These are phyloP conservation scores for Cladosporium sp. DNA, from an alignment of 2,329 filamentous ascomycete species.

Conservation along the genomic window DNA sequence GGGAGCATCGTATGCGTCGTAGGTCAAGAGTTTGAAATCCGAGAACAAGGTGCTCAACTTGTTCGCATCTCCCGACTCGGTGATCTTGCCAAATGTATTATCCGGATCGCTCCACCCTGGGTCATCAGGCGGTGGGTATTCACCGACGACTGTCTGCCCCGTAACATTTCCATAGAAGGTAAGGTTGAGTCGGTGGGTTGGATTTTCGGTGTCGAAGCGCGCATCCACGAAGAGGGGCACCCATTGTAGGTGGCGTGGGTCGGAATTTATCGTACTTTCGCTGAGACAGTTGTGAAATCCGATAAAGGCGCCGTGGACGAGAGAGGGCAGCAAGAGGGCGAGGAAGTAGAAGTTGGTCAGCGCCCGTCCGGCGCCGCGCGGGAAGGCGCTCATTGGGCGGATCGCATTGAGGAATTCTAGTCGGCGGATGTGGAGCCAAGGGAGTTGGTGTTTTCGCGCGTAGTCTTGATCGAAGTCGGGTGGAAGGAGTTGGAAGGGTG, in stretches of 20 bases:
- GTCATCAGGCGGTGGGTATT: conserved; percentile 57
- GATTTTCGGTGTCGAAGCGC: conserved; percentile 54
- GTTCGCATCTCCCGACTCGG: conserved; percentile 50
- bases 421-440: neutral
- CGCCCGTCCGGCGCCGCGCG: conserved; percentile 18
- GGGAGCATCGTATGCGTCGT: conserved; percentile 58
- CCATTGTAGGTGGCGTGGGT: conserved; percentile 67
- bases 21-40: conserved; percentile 70
- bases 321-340: conserved; percentile 38
- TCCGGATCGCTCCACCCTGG: conserved; percentile 58
- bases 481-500: neutral
- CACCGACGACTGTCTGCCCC: conserved; percentile 56
- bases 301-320: conserved; percentile 61
- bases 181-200: conserved; percentile 63
- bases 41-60: conserved; percentile 69
- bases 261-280: conserved; percentile 53
- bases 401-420: conserved; percentile 7
- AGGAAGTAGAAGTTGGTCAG: conserved; percentile 16
- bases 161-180: conserved; percentile 90
- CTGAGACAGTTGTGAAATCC: conserved; percentile 79
- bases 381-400: conserved; percentile 17
- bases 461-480: neutral
- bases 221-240: conserved; percentile 70
- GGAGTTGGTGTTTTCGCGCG: conserved; percentile 1
- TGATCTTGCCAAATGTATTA: conserved; percentile 69